Evolutionary conservation across 2,329 filamentous ascomycete species (phyloP).

Genomic region (Diaporthe sp.): DNA sequence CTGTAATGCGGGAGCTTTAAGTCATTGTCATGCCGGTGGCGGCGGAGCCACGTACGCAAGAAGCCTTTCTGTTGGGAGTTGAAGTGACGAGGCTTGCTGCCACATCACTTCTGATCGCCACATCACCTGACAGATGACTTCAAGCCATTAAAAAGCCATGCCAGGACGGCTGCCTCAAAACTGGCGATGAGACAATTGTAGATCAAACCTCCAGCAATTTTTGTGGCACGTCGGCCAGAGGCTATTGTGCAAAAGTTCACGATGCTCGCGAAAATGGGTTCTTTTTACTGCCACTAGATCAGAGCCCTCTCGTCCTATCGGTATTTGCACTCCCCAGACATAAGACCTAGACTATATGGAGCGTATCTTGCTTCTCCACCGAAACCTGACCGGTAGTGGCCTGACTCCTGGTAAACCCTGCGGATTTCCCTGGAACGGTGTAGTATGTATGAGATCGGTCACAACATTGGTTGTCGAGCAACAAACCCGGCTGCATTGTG

Average conservation of each 20-base stretch:
- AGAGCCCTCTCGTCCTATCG: background rate
- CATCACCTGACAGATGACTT: background rate
- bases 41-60: background rate
- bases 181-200: background rate
- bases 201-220: background rate
- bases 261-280: too few relatives aligned
- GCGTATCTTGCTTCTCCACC: background rate
- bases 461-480: background rate
- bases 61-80: background rate
- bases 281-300: background rate
- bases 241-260: background rate
- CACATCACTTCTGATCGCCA: background rate
- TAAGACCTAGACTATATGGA: background rate
- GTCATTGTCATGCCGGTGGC: background rate
- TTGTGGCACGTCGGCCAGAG: background rate
- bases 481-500: background rate
- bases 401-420: background rate
- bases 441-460: background rate
- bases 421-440: background rate
- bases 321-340: background rate
- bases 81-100: background rate
- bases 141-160: background rate
- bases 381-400: background rate
- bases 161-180: background rate
- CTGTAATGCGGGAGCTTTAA: background rate